Base-by-base conservation (phyloP, 2,329 filamentous ascomycete species). In the Aspergillus amoenus region DNA sequence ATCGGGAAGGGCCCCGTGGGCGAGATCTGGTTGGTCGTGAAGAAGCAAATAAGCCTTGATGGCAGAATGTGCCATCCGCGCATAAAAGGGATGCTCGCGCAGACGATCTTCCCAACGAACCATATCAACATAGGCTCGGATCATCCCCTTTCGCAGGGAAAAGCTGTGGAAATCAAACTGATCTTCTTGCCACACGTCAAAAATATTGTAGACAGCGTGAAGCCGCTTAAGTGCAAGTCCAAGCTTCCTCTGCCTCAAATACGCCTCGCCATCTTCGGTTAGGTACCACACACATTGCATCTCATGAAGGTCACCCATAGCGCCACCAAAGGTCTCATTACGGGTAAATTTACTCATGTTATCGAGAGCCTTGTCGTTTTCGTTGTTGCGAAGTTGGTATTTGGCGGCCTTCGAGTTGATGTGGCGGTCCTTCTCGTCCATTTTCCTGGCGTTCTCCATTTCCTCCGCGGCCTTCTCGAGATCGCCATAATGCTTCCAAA, bases 241-340 rank as follows among this genome's bases (percentile, higher is more conserved):
- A 46, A 90, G 79, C 66, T 96, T 92, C 62, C 88, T 87, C 72
- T 92, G 89, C 50, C 94, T 88, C 56, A 90, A 81, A 73, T 93
- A 92, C 3, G 93, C 87, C 77, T 97, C 90, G 55, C 91, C 94
- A 70, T 99, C 95, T 76, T 99, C 94, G 5, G 91, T 94, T 68
- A 99, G 79, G 73, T 88, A 99, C 95, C 94, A 99, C 66, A 97
- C 86, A 72, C 93, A 97, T 77, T 99, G 94, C 94, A 99, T 99
- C 67, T 99, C 94, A 64, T 95, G 84, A 37, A 99, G 84, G 74
- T 99, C 94, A 47, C 89, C 90, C 41, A 99, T 79, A 4, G 95
- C 90, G 1, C 94, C 94, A 5, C 91, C 92, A 12, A 88, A 84
- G 4, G 91, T 89, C 69, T 99, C 94, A 52, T 93, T 93, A 53